Conservation (phyloP, 1,139 yeast genomes). For the Debaryomyces fabryi region DNA sequence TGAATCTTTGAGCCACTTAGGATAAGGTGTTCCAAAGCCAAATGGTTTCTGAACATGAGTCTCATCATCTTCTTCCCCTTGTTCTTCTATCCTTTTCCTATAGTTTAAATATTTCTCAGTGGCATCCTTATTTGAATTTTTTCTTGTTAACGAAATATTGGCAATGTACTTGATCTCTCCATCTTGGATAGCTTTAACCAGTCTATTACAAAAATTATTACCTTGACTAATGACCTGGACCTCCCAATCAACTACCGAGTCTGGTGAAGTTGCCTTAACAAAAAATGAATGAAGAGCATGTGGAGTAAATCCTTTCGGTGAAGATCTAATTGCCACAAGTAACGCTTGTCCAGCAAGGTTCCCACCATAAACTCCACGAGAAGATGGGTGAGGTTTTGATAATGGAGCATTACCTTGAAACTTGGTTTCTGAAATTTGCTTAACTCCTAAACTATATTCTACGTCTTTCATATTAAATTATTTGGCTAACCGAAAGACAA, state of each 20-base stretch:
- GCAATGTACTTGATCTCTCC: conserved; percentile 55
- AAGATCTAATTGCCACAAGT: conserved; percentile 32
- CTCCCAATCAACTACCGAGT: conserved; percentile 34
- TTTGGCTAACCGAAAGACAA: neutral
- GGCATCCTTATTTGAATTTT: conserved; percentile 31
- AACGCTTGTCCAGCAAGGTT: conserved; percentile 41
- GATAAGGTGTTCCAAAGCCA: conserved; percentile 41
- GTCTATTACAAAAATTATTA: conserved; percentile 59
- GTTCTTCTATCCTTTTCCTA: conserved; percentile 16
- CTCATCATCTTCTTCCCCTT: conserved; percentile 30
- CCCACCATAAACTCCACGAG: conserved; percentile 42
- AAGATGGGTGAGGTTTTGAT: conserved; percentile 25
- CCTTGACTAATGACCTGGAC: conserved; percentile 51
- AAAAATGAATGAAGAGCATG: conserved; percentile 41
- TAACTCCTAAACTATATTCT: conserved; percentile 4
- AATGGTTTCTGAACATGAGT: conserved; percentile 33
- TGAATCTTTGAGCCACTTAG: conserved; percentile 28
- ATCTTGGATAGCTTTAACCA: conserved; percentile 57
- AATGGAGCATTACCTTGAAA: conserved; percentile 19
- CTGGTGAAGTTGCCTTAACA: conserved; percentile 26
- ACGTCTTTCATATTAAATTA: conserved; percentile 2
- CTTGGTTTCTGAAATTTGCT: neutral
- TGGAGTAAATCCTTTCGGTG: conserved; percentile 35
- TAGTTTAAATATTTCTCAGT: conserved; percentile 29
- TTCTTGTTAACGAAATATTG: conserved; percentile 51